A percentile compares a stretch with the other conserved stretches of the same genome.
These are phyloP conservation scores for Skeletonema tropicum DNA, from an alignment of 108 stramenopile genomes.

Conservation along the genomic window DNA sequence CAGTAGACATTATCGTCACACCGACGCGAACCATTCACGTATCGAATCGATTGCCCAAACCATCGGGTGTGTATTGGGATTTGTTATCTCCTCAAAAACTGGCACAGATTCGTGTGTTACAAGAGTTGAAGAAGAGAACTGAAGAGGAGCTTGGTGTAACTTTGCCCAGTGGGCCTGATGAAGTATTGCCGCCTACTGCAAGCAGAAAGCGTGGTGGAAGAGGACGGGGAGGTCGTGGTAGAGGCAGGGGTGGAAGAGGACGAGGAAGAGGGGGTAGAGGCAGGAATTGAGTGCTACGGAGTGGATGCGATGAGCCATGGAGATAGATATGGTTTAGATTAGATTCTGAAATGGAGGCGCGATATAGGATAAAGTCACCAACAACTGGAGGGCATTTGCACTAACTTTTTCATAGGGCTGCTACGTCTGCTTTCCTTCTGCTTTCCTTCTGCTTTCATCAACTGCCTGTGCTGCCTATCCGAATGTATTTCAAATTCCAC, in stretches of 20 bases:
- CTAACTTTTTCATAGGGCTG: too few relatives aligned
- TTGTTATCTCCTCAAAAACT: conserved; percentile 76
- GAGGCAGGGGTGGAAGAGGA: conserved; percentile 3
- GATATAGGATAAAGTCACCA: too few relatives aligned
- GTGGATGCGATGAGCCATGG: too few relatives aligned
- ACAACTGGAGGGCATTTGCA: too few relatives aligned
- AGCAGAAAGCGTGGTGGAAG: conserved; percentile 12
- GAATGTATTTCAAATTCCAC: too few relatives aligned
- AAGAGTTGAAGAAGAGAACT: conserved; percentile 60
- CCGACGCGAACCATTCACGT: conserved; percentile 67
- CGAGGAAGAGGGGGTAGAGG: background rate
- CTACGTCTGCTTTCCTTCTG: too few relatives aligned
- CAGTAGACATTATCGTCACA: conserved; percentile 77
- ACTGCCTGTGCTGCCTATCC: too few relatives aligned
- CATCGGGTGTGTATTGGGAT: conserved; percentile 74
- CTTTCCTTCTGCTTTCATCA: too few relatives aligned
- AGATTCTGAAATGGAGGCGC: too few relatives aligned
- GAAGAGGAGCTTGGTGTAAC: conserved; percentile 46
- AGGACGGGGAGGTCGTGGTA: conserved; percentile 22
- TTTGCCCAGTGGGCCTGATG: conserved; percentile 70
- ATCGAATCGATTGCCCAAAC: conserved; percentile 61
- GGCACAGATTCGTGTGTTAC: conserved; percentile 65
- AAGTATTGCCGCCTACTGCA: conserved; percentile 71
- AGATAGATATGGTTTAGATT: too few relatives aligned
- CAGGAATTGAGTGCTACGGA: background rate